Evolutionary conservation across 2,329 filamentous ascomycete species (phyloP), one percentile per base, ranked within the genome.

Genomic region (Pseudonectria foliicola): DNA sequence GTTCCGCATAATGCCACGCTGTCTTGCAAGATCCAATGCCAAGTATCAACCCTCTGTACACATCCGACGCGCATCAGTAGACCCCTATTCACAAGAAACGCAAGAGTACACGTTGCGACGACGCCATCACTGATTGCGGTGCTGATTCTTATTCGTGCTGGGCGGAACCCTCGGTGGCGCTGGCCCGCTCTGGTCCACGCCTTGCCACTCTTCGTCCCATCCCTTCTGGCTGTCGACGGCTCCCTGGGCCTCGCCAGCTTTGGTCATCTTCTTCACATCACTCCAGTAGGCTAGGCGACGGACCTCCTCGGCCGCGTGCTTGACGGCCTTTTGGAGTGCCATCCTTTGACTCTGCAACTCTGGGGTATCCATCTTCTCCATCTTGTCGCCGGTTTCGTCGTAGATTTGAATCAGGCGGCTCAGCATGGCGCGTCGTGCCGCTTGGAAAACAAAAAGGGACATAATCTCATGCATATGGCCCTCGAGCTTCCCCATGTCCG

Each of bases 381-480:
- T 35, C 15, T 50, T 44, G 16, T 50, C 35, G 4, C 38, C 39
- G 12, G 69, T 65, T 43, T 75, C 67, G 23, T 66, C 61, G 37
- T 68, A 60, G 15, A 75, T 67, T n/a, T 75, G 63, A 48, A 78
- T 79, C 30, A 98, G 65, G 33, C 78, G 75, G 13, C 76, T 70
- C 12, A 95, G 68, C 4, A 96, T 70, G 38, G 88, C 77, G 42
- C 82, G 77, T 15, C 89, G 76, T 3, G 89, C 95, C 13, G 82
- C 80, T 58, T 96, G 90, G 56, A 95, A 98, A 13, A 98, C 71
- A 52, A 96, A 85, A 38, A 84, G 70, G 1, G 77, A 70, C 87
- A 95, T 89, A 47, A 95, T 84, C 29, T 87, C 78, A 36, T 85
- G 82, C 71, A 95, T 90, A 56, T 80, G 71, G 36, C 82, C 72